phyloP scores from a whole-genome alignment of 225 moss, liverwort and hornwort species.

The Bryoerythrophyllum caledonicum region DNA sequence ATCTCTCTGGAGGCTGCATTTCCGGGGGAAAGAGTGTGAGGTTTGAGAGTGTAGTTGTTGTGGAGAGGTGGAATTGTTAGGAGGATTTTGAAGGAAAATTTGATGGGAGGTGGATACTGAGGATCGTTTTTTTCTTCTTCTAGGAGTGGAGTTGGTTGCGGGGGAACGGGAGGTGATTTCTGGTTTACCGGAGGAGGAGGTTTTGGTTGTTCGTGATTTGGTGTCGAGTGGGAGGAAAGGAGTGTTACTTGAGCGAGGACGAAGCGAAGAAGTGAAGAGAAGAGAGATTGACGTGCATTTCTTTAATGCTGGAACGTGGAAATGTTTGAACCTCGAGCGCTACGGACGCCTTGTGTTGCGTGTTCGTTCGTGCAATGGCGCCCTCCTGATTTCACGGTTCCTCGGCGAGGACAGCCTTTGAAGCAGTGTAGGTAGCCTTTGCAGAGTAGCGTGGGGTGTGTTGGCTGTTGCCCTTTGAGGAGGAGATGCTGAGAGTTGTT shows the following conservation, averaged over 20 bases:
- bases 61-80: background rate
- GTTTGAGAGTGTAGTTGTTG: too few relatives aligned
- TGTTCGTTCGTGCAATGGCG: constrained; percentile 95
- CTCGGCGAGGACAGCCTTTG: constrained; percentile 27
- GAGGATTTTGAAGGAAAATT: background rate
- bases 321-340: constrained; percentile 69
- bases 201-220: constrained; percentile 3
- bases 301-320: constrained; percentile 57
- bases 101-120: background rate
- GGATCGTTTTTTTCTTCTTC: background rate
- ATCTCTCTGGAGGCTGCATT: background rate
- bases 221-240: constrained; percentile 1
- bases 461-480: too few relatives aligned
- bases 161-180: background rate
- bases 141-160: constrained; percentile 11
- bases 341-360: constrained; percentile 60
- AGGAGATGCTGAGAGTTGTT: constrained; percentile 18
- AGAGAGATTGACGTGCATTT: constrained; percentile 12
- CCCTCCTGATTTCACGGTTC: constrained; percentile 76
- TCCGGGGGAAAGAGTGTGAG: background rate
- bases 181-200: background rate
- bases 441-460: constrained; percentile 13
- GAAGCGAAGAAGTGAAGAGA: constrained; percentile 5
- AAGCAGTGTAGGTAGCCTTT: constrained; percentile 10
- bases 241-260: background rate